Evolutionary conservation across 139 green algal species (phyloP), one percentile per base, ranked within the genome.

Genomic region (Haematococcus sp.): DNA sequence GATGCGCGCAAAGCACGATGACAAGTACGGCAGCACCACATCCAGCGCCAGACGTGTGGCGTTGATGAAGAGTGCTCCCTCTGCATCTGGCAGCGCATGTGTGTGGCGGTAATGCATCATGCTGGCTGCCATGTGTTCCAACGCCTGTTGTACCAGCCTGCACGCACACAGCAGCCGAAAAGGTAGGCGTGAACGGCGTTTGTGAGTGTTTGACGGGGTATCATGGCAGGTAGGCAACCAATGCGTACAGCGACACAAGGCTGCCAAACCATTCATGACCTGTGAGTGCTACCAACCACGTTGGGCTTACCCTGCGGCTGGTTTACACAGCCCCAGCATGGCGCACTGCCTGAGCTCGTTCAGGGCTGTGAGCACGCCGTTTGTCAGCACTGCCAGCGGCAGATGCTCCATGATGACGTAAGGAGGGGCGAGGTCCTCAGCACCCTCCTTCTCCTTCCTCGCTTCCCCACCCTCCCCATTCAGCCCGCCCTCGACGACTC

Each of bases 321-420:
- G 73, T 54, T 63, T 60, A 35, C 63, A 51, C 9, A 83, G 30
- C 1, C 76, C 66, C 34, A 81, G 64, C 64, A 89, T 83, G 0
- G 93, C 90, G 80, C 94, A 98, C 80, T 98, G 94, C 19, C 95
- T 85, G 56, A 98, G 84, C 87, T 99, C 95, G 73, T 99, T 99
- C 25, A 98, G 80, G 3, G 93, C 91, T 0, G 82, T 76, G 16
- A 98, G 87, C 66, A 97, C 74, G 22, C 90, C 95, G 70, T 99
- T 99, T 22, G 85, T 79, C 60, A 98, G 94, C 11, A 95, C 78
- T 1, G 96, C 96, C 32, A 99, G 76, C 0, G 96, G 96, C 22
- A 89, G 72, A 75, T 98, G 91, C 67, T 97, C 91, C 83, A 98
- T 93, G 30, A 98, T 80, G 15, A 67, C 40, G 60, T 94, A 90